A percentile compares a stretch with the other conserved stretches of the same genome.
Evolutionary conservation across 352 stramenopile genomes (phyloP).

Genomic region (Phytophthora parvispora): DNA sequence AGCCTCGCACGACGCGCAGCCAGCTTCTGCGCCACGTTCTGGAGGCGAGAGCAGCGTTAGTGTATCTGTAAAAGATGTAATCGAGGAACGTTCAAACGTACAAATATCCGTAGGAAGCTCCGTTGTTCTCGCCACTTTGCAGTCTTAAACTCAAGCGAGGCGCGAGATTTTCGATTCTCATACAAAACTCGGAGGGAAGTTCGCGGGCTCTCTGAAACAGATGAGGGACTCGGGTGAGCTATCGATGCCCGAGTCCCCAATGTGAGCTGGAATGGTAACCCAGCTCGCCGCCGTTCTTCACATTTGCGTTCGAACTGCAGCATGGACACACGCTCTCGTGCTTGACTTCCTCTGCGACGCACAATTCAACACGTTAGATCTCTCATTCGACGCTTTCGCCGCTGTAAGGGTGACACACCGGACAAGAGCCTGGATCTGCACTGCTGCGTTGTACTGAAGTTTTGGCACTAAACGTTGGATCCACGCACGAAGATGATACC

Average conservation of each 20-base stretch:
- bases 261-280: slow-evolving; percentile 52
- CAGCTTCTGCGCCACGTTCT: slow-evolving; percentile 50
- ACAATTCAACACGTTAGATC: not conserved
- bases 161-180: slow-evolving; percentile 50
- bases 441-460: slow-evolving; percentile 41
- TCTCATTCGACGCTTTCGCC: too few relatives aligned
- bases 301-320: slow-evolving; percentile 63
- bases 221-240: not conserved
- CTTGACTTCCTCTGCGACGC: slow-evolving; percentile 52
- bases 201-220: slow-evolving; percentile 8
- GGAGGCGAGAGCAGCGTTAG: not conserved
- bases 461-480: slow-evolving; percentile 58
- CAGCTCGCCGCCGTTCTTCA: slow-evolving; percentile 40
- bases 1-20: slow-evolving; percentile 32
- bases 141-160: slow-evolving; percentile 52
- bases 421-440: slow-evolving; percentile 71
- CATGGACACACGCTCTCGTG: slow-evolving; percentile 58
- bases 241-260: slow-evolving; percentile 44
- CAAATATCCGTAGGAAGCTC: slow-evolving; percentile 57
- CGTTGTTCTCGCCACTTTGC: slow-evolving; percentile 55
- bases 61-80: too few relatives aligned
- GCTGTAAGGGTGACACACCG: slow-evolving; percentile 34
- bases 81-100: slow-evolving; percentile 34
- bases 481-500: slow-evolving; percentile 50
- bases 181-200: slow-evolving; percentile 44